Conservation (phyloP, 2,329 filamentous ascomycete species). For the Cercospora brassicicola region DNA sequence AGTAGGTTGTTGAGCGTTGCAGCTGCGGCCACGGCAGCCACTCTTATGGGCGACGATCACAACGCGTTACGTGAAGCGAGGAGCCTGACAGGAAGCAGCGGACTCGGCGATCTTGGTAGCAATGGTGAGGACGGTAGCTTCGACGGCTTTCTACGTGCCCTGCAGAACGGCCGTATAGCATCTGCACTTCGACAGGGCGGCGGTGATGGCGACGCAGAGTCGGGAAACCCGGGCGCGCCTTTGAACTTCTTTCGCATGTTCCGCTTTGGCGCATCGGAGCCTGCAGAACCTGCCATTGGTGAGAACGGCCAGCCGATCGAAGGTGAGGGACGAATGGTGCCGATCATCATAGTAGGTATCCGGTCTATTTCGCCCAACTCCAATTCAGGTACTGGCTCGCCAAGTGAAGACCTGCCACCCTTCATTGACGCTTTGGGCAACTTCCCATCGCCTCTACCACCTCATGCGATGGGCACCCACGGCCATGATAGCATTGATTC, state of each 20-base stretch:
- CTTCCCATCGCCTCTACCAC: conserved; percentile 44
- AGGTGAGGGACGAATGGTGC: conserved; percentile 61
- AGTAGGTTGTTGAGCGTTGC: conserved; percentile 63
- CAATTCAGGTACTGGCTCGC: conserved; percentile 40
- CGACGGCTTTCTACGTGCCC: conserved; percentile 62
- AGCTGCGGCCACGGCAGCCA: conserved; percentile 64
- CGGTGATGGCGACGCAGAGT: conserved; percentile 39
- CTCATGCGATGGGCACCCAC: conserved; percentile 36
- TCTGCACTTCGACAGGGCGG: conserved; percentile 54
- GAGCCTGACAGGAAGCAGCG: conserved; percentile 48
- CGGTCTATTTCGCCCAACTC: conserved; percentile 61
- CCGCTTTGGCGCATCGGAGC: conserved; percentile 57
- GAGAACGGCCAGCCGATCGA: conserved; percentile 38
- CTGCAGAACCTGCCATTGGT: conserved; percentile 5
- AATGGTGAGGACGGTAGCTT: conserved; percentile 62
- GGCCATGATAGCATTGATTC: conserved; percentile 52
- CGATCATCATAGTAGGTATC: conserved; percentile 69
- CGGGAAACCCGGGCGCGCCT: conserved; percentile 50
- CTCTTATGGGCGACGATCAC: conserved; percentile 61
- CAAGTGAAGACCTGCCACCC: conserved; percentile 50
- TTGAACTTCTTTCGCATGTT: conserved; percentile 70
- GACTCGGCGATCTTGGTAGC: conserved; percentile 36
- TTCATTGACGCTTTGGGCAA: conserved; percentile 55
- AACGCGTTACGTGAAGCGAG: conserved; percentile 58
- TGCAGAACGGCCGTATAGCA: conserved; percentile 62